Base-by-base conservation (phyloP, 768 basidiomycete species). In the Fomitopsis serialis region DNA sequence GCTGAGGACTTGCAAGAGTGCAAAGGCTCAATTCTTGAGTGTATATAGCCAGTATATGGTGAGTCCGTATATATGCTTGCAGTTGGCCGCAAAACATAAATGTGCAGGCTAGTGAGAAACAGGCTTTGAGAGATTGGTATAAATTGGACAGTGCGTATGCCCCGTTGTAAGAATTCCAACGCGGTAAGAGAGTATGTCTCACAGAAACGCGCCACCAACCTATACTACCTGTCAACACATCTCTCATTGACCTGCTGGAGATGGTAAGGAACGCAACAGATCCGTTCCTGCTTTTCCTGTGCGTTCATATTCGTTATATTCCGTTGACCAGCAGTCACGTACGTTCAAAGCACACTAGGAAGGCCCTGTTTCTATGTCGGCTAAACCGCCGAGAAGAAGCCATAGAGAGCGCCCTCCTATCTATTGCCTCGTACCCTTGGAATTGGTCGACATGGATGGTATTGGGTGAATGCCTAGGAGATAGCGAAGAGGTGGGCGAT, bases 371-470 rank as follows among this genome's bases (percentile, higher is more conserved):
- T 57, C 79, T 96, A 50, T 84, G 82, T 43, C 84, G 91, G 12
- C 72, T 95, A 46, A 82, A 82, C 45, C 78, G 89, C 55, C 80
- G 92, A 23, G 85, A 91, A 55, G 89, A 92, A 64, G 92, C 96
- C 1, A 88, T 96, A 12, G 92, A 95, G 65, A 78, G 75, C 59
- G 79, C 82, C 13, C 73, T 97, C 17, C 70, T 82, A 32, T 94
- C 92, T 12, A 84, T 96, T 42, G 76, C 78, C 35, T 77, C 77
- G 5, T 91, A 85, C 62, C 87, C 89, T 12, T 98, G 91, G 85
- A 98, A 98, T 65, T 98, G 95, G 94, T 88, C 89, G 24, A 74
- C 84, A n/a, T 98, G 94, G 94, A 72, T 79, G 8, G 77, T 92
- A 42, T 74, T 98, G n/a, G 79, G 80, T 2, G 82, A 81, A 50